Conservation (phyloP, 1,139 yeast species). For the Lodderomyces orthopsilosis region DNA sequence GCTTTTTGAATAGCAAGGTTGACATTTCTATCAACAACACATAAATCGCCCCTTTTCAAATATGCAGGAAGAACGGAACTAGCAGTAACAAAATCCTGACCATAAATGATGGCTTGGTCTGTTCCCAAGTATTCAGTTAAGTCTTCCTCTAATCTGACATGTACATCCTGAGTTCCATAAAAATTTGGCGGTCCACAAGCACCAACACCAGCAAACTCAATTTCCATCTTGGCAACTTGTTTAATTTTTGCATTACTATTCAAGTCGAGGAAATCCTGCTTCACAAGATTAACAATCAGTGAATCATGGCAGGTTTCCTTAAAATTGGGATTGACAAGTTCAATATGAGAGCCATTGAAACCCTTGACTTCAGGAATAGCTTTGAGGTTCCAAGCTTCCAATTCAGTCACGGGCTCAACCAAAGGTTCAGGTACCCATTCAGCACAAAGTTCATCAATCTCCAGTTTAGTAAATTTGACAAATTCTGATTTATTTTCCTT, state of each 20-base stretch:
- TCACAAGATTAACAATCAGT: slow-evolving; percentile 66
- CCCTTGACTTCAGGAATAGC: slow-evolving; percentile 65
- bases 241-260: slow-evolving; percentile 46
- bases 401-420: slow-evolving; percentile 50
- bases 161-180: slow-evolving; percentile 94
- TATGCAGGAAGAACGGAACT: slow-evolving; percentile 98
- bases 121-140: slow-evolving; percentile 72
- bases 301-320: slow-evolving; percentile 25
- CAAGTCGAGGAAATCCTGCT: slow-evolving; percentile 62
- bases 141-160: slow-evolving; percentile 74
- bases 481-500: slow-evolving; percentile 74
- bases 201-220: slow-evolving; percentile 84
- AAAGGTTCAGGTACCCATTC: slow-evolving; percentile 94
- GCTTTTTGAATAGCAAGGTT: slow-evolving; percentile 85
- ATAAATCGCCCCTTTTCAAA: slow-evolving; percentile 90
- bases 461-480: slow-evolving; percentile 61
- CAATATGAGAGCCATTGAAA: slow-evolving; percentile 51
- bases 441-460: slow-evolving; percentile 76
- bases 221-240: slow-evolving; percentile 56
- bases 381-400: slow-evolving; percentile 61
- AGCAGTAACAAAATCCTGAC: slow-evolving; percentile 89
- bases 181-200: slow-evolving; percentile 99
- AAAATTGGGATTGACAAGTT: slow-evolving; percentile 4
- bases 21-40: slow-evolving; percentile 82
- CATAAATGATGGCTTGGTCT: slow-evolving; percentile 79